Evolutionary conservation across 495 filamentous ascomycete species (phyloP).

Genomic region (Talaromyces thailandensis): DNA sequence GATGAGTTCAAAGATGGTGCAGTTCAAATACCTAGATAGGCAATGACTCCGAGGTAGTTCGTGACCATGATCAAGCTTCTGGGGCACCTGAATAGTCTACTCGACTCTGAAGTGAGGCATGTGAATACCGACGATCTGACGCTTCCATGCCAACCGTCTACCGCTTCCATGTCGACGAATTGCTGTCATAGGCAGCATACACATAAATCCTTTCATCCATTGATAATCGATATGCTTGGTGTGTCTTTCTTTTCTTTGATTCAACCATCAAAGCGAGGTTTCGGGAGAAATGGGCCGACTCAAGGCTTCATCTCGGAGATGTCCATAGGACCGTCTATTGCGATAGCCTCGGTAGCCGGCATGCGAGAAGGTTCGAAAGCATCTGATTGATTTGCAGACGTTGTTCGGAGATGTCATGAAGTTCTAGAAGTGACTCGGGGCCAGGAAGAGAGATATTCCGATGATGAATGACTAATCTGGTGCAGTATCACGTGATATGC

Average conservation of each 20-base stretch:
- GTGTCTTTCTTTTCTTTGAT: background rate
- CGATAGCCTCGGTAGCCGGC: background rate
- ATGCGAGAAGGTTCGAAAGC: background rate
- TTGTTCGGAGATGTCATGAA: background rate
- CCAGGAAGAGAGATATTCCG: background rate
- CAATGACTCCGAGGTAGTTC: background rate
- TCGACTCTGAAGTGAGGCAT: background rate
- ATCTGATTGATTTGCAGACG: background rate
- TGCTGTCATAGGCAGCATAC: background rate
- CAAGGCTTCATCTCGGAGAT: background rate
- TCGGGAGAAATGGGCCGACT: background rate
- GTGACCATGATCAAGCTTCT: background rate
- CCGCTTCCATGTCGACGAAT: background rate
- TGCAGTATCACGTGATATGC: background rate
- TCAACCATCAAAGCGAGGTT: background rate
- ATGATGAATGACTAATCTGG: background rate
- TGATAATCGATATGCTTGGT: background rate
- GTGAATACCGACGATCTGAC: background rate
- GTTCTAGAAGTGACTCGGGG: background rate
- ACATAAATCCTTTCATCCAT: background rate
- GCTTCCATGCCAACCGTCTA: background rate
- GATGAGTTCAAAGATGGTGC: background rate
- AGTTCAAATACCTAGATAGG: background rate
- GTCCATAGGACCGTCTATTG: background rate
- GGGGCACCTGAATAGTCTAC: background rate